These are phyloP conservation scores for Hemerocallis citrina DNA, from an alignment of 106 monocot genomes.

Conservation along the genomic window DNA sequence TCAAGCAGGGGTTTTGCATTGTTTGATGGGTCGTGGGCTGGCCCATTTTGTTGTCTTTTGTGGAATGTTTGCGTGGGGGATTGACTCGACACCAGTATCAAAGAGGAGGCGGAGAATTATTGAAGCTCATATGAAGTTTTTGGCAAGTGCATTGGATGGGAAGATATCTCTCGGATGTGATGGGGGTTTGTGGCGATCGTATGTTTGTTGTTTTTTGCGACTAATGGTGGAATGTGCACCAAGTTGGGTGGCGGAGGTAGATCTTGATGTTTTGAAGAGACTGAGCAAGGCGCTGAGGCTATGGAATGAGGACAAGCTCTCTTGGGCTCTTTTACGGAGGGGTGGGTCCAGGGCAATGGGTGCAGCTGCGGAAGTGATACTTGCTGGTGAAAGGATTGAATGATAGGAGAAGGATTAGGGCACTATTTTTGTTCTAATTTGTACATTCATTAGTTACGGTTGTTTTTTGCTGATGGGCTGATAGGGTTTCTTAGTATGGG, in stretches of 20 bases:
- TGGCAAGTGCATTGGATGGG: conserved; percentile 65
- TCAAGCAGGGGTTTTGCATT: conserved; percentile 27
- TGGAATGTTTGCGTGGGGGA: conserved; percentile 90
- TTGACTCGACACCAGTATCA: conserved; percentile 28
- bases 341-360: conserved; percentile 59
- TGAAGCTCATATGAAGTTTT: conserved; percentile 63
- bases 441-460: not conserved
- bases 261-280: conserved; percentile 40
- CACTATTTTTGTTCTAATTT: not conserved
- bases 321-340: conserved; percentile 44
- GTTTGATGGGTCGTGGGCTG: conserved; percentile 54
- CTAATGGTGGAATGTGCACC: conserved; percentile 78
- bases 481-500: not conserved
- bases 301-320: conserved; percentile 70
- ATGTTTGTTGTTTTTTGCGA: conserved; percentile 60
- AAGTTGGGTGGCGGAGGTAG: conserved; percentile 61
- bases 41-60: conserved; percentile 63
- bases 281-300: conserved; percentile 48
- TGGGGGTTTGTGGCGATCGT: conserved; percentile 56
- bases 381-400: conserved; percentile 10
- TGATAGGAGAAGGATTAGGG: too few species aligned
- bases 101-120: conserved; percentile 51
- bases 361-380: conserved; percentile 61
- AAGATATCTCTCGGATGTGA: conserved; percentile 77
- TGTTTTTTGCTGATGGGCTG: not conserved